phyloP scores from a whole-genome alignment of 1,284 basidiomycete genomes.

The Melanopsichium pennsylvanicum region DNA sequence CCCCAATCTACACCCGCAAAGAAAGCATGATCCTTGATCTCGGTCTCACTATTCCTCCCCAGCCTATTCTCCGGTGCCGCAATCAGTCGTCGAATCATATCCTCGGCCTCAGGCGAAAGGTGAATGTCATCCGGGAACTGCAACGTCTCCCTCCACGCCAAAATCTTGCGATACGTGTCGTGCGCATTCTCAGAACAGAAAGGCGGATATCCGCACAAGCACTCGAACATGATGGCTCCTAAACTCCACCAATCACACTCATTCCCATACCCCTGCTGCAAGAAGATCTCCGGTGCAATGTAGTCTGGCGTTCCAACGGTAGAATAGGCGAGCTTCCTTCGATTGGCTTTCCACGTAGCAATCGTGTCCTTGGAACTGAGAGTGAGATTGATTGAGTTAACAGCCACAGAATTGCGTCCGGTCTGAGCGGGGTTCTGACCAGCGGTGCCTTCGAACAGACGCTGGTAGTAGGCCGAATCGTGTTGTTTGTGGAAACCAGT shows the following conservation, averaged over 20 bases:
- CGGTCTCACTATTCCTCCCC: conserved; percentile 73
- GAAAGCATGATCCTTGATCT: conserved; percentile 92
- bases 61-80: conserved; percentile 82
- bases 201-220: conserved; percentile 91
- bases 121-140: conserved; percentile 94
- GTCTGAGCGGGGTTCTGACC: conserved; percentile 46
- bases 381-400: conserved; percentile 65
- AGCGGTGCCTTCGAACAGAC: conserved; percentile 75
- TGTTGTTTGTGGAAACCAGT: conserved; percentile 95
- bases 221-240: conserved; percentile 97
- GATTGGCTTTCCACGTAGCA: conserved; percentile 97
- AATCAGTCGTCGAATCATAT: conserved; percentile 86
- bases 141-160: conserved; percentile 90
- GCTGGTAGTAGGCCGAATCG: conserved; percentile 92
- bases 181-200: conserved; percentile 98
- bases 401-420: conserved; percentile 63
- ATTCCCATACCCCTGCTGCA: conserved; percentile 96
- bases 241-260: conserved; percentile 94
- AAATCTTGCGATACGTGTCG: conserved; percentile 98
- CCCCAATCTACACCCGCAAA: conserved; percentile 97
- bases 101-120: conserved; percentile 88
- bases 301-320: conserved; percentile 99
- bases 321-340: conserved; percentile 94
- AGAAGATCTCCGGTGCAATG: conserved; percentile 97
- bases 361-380: conserved; percentile 63